Percentiles rank a stretch among this genome's conserved stretches.
These are phyloP conservation scores for rapeseed (Brassica napus) DNA, from an alignment of 345 rosid species.

Conservation along the genomic window Da-Ae NC_063444.1:12257501-12258000, in stretches of 20 bases:
- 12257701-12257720: not conserved
- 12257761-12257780: not conserved
- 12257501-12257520: not conserved
- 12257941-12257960: not conserved
- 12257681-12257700: not conserved
- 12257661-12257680: slow-evolving; percentile 3
- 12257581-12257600: slow-evolving; percentile 3
- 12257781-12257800: slow-evolving; percentile 45
- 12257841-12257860: slow-evolving; percentile 47
- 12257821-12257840: slow-evolving; percentile 45
- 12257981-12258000: not conserved
- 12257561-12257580: not conserved
- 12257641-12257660: not conserved
- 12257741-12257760: not conserved
- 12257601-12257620: not conserved
- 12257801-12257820: slow-evolving; percentile 68
- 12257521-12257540: not conserved
- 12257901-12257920: not conserved
- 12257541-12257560: not conserved
- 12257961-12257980: not conserved
- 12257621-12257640: not conserved
- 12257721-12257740: not conserved
- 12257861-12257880: not conserved
- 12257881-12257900: not conserved
- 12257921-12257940: not conserved